Evolutionary conservation across 1,284 basidiomycete genomes (phyloP), one percentile per base, ranked within the genome.

Genomic region (Phylloporus sp.): DNA sequence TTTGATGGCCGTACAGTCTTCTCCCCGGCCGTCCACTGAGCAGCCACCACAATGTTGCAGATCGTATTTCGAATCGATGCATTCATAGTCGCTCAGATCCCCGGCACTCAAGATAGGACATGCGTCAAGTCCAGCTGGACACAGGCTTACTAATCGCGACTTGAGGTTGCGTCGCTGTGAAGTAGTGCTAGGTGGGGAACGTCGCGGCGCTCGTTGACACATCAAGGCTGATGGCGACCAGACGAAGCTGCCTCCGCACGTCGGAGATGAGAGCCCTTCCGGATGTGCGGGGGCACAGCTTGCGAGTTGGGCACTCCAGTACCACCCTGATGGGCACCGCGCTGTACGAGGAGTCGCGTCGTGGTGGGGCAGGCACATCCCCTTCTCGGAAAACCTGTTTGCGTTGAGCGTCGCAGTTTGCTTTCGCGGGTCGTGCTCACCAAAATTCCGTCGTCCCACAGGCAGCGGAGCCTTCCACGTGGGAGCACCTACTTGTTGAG

Each of bases 21-120:
- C 79, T 37, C 92, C 92, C 58, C 82, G 74, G 39, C 87, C 86
- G 32, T 81, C 77, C 12, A 85, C 82, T 7, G 84, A 77, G 73
- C 92, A 94, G 49, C 93, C 93, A 70, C 92, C 92, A 75, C 92
- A 94, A 55, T 86, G 85, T 65, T 82, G 78, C 47, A 90, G 80
- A 66, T 90, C 88, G 37, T 76, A 76, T 18, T 72, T 67, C 57
- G 80, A 82, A 73, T 90, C 86, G 51, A 89, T 66, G 66, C 90
- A 92, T 73, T 92, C 90, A 69, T 84, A 89, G 61, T 86, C 84
- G 46, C 78, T 79, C 29, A 73, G 56, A 34, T 71, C 71, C 15
- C 68, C 71, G 26, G 78, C 64, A 34, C 80, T 82, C 20, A 75
- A 60, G 66, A 91, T 81, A 28, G 88, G 87, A 78, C 90, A 92